Evolutionary conservation across 1,284 basidiomycete species (phyloP).

Genomic region (Sporisorium iseilematis-ciliati): DNA sequence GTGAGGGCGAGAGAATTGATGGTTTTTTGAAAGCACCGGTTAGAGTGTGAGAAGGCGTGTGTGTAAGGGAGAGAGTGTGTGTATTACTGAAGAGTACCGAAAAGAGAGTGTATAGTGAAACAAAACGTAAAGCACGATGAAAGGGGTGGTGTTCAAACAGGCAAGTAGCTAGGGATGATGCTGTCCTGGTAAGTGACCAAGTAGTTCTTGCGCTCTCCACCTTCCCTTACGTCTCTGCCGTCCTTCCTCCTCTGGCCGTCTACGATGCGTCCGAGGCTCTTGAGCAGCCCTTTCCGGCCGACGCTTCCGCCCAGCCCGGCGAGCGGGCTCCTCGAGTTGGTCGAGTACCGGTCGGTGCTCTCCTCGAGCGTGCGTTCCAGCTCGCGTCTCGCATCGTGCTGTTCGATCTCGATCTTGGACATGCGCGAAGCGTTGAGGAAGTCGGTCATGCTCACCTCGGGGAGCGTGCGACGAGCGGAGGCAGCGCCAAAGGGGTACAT

Average conservation of each 20-base stretch:
- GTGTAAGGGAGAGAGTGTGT: neutral
- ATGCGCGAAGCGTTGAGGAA: constrained; percentile 49
- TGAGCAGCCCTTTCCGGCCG: constrained; percentile 14
- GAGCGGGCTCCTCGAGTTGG: constrained; percentile 18
- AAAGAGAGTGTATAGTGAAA: constrained; percentile 3
- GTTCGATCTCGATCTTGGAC: constrained; percentile 33
- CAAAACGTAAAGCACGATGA: too few relatives aligned
- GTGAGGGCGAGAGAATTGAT: neutral
- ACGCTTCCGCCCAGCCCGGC: neutral
- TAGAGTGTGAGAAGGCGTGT: neutral
- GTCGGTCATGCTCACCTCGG: constrained; percentile 44
- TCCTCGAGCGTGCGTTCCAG: constrained; percentile 10
- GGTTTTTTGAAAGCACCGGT: neutral
- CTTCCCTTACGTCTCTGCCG: too few relatives aligned
- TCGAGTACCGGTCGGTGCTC: constrained; percentile 1
- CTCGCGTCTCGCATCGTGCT: constrained; percentile 33
- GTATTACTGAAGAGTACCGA: too few relatives aligned
- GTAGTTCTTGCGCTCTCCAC: too few relatives aligned
- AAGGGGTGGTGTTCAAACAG: too few relatives aligned
- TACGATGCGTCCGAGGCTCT: constrained; percentile 23
- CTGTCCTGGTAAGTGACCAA: constrained; percentile 12
- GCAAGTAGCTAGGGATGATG: constrained; percentile 20
- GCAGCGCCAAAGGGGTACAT: constrained; percentile 16
- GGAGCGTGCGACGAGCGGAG: neutral
- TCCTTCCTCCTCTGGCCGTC: constrained; percentile 8